Evolutionary conservation across 1,139 yeast genomes (phyloP), one percentile per base, ranked within the genome.

Genomic region (Saccharomyces hybrid): DNA sequence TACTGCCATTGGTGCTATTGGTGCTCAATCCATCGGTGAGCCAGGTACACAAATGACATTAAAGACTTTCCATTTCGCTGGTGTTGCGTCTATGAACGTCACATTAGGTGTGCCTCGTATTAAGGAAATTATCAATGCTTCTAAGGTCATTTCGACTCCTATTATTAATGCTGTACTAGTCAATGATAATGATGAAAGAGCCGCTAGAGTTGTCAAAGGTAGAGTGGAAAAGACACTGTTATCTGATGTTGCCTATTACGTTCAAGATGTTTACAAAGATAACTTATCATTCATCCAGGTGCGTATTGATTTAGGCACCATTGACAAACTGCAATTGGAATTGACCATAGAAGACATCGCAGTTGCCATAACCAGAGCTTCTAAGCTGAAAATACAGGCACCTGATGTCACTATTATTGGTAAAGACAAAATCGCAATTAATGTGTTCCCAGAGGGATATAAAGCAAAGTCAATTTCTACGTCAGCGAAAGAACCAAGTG

Each of bases 11-110:
- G 99, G 99, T 61, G 99, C 99, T 14, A 91, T 93, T 74, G 99
- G 99, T 60, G 99, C 99, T 0, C 99, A 93, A 68, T 88, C 97
- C 38, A 93, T 93, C 75, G 99, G 99, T 75, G 99, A 93, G 69
- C 99, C 99, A 9, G 99, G 99, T 73, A 93, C 99, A 0, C 99
- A 93, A 73, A 93, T 93, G 99, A 93, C 99, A 8, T 79, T 93
- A 73, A 93, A 93, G 74, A 93, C 99, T 67, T 93, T 93, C 88
- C 99, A 93, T 77, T 93, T 93, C 78, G 99, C 99, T 65, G 99
- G 99, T 78, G 99, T 93, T 57, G 99, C 99, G 32, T 88, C 97
- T 50, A 93, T 93, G 99, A 93, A 93, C 76, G 96, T 93, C 62
- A 93, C 99, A 0, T 80, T 93, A 63, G 99, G 99, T 81, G 99